These are phyloP conservation scores for Morella rubra DNA, from an alignment of 306 rosid genomes.

Conservation along the genomic window DNA sequence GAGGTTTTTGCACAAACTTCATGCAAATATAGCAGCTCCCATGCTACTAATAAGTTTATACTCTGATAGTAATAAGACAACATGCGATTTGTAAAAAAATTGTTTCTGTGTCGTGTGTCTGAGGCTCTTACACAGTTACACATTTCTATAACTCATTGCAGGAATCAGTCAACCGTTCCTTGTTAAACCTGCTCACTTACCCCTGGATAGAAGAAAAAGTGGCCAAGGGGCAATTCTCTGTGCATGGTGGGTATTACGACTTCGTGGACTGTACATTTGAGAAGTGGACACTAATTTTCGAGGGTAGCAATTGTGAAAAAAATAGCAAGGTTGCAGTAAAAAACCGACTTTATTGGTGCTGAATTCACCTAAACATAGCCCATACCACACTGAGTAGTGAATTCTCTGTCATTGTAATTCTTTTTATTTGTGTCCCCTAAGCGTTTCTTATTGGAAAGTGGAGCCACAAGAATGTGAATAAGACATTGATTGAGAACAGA, in stretches of 20 bases:
- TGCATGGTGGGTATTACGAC: too few relatives aligned
- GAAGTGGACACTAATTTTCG: too few relatives aligned
- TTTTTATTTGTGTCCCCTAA: slow-evolving; percentile 59
- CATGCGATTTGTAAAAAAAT: background rate
- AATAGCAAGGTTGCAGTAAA: too few relatives aligned
- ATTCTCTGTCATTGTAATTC: slow-evolving; percentile 48
- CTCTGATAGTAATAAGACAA: background rate
- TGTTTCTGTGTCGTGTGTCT: background rate
- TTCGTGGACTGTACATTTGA: too few relatives aligned
- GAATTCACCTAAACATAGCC: too few relatives aligned
- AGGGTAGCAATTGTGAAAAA: too few relatives aligned
- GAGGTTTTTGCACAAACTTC: background rate
- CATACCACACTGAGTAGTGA: too few relatives aligned
- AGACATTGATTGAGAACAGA: background rate
- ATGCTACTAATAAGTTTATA: background rate
- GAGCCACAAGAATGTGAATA: background rate
- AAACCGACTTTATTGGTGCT: too few relatives aligned
- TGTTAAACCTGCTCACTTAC: too few relatives aligned
- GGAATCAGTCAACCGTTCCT: slow-evolving; percentile 72
- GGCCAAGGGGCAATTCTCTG: too few relatives aligned
- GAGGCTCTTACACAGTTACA: background rate
- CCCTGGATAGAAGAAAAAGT: too few relatives aligned
- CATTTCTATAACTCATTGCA: slow-evolving; percentile 39
- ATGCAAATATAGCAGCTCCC: background rate
- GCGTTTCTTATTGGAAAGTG: background rate